Evolutionary conservation across 1,139 yeast species (phyloP).

Genomic region (Diutina sp.): DNA sequence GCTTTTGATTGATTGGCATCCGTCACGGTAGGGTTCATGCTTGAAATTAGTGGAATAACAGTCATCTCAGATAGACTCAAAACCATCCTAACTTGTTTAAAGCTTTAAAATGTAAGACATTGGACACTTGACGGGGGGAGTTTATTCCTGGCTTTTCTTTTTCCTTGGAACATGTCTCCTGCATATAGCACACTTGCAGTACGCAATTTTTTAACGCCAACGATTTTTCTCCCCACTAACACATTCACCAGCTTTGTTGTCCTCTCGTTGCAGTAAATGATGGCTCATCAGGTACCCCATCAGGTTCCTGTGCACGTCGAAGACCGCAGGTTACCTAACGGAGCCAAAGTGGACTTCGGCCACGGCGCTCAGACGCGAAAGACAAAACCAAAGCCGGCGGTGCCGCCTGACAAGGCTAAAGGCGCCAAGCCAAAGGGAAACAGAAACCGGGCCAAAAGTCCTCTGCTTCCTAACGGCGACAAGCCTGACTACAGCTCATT

Average conservation of each 20-base stretch:
- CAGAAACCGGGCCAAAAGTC: neutral
- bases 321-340: slow-evolving; percentile 7
- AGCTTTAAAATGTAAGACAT: no score
- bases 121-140: no score
- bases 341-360: slow-evolving; percentile 9
- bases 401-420: slow-evolving; percentile 5
- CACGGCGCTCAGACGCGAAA: slow-evolving; percentile 3
- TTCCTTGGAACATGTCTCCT: neutral
- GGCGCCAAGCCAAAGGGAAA: neutral
- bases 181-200: neutral
- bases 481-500: slow-evolving; percentile 16
- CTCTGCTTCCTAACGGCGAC: slow-evolving; percentile 17
- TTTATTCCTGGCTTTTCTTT: neutral
- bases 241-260: neutral
- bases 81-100: no score
- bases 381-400: slow-evolving; percentile 6
- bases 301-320: neutral
- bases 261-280: neutral
- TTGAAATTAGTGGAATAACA: no score
- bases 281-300: slow-evolving; percentile 2
- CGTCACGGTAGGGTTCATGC: no score
- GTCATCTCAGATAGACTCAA: no score
- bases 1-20: no score
- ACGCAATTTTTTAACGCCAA: neutral
- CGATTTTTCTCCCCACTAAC: neutral